Percentiles rank a stretch among this genome's conserved stretches.
These are phyloP conservation scores for Kuraishia floccosa DNA, from an alignment of 805 yeast genomes.

Conservation along the genomic window DNA sequence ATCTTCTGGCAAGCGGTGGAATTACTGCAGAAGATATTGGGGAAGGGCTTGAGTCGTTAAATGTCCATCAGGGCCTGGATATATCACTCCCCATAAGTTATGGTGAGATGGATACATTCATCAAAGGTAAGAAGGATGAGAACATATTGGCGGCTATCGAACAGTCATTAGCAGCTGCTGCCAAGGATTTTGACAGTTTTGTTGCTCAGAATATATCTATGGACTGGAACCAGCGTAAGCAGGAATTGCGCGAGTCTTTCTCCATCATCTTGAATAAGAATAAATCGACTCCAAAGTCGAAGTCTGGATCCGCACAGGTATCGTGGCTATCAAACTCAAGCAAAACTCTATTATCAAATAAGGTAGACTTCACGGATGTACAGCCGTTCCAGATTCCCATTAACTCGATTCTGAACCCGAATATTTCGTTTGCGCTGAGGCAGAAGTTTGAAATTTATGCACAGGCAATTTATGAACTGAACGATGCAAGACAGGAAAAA, in stretches of 20 bases:
- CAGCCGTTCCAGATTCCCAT: slow-evolving; percentile 8
- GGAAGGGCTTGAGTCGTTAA: slow-evolving; percentile 33
- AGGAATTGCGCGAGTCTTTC: slow-evolving; percentile 60
- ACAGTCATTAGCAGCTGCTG: slow-evolving; percentile 59
- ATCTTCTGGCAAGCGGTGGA: slow-evolving; percentile 82
- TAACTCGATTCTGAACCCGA: slow-evolving; percentile 13
- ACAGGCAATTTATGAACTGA: slow-evolving; percentile 55
- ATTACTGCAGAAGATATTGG: slow-evolving; percentile 79
- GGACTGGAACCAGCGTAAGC: slow-evolving; percentile 78
- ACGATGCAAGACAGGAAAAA: slow-evolving; percentile 49
- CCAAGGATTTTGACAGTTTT: slow-evolving; percentile 72
- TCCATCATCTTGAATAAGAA: slow-evolving; percentile 36
- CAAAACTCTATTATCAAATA: slow-evolving; percentile 15
- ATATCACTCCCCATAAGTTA: slow-evolving; percentile 1
- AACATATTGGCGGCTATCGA: slow-evolving; percentile 76
- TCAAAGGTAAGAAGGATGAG: slow-evolving; percentile 68
- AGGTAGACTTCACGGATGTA: slow-evolving; percentile 17
- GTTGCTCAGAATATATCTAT: slow-evolving; percentile 61
- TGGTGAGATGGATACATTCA: slow-evolving; percentile 47
- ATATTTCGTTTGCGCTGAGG: slow-evolving; percentile 25
- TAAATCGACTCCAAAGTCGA: neutral
- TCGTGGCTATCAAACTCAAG: neutral
- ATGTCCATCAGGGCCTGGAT: slow-evolving; percentile 5
- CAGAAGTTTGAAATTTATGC: slow-evolving; percentile 69
- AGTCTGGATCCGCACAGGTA: neutral